Conservation (phyloP, 2,329 filamentous ascomycete species). For the Xylaria sp. region DNA sequence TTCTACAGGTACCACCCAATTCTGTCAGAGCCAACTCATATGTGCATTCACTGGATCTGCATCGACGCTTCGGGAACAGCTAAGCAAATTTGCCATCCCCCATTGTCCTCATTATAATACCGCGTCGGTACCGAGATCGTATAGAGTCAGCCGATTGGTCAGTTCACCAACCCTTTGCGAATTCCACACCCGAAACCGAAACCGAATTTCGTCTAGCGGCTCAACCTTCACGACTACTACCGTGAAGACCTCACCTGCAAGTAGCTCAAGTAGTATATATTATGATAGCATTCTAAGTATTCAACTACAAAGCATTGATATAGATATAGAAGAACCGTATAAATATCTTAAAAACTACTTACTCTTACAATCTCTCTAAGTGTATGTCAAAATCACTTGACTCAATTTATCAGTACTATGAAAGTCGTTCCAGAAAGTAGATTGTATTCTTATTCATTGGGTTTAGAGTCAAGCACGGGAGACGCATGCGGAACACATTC, state of each 20-base stretch:
- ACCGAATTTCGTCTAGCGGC: not conserved
- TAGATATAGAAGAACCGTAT: not conserved
- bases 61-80: not conserved
- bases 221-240: not conserved
- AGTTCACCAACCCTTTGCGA: not conserved
- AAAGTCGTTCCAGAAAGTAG: too few species aligned
- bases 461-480: too few species aligned
- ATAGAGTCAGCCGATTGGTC: constrained; percentile 15
- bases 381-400: too few species aligned
- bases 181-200: constrained; percentile 2
- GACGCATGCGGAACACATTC: too few species aligned
- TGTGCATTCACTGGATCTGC: not conserved
- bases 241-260: not conserved
- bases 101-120: not conserved
- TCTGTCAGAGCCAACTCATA: not conserved
- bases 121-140: constrained; percentile 16
- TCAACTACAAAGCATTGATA: not conserved
- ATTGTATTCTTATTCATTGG: too few species aligned
- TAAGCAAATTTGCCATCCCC: not conserved
- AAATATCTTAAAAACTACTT: too few species aligned
- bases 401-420: too few species aligned
- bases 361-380: too few species aligned
- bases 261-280: not conserved
- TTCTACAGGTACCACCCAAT: too few species aligned
- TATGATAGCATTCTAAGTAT: not conserved